Base-by-base conservation (phyloP, 2,329 filamentous ascomycete species). In the Ophiocordyceps robertsii region DNA sequence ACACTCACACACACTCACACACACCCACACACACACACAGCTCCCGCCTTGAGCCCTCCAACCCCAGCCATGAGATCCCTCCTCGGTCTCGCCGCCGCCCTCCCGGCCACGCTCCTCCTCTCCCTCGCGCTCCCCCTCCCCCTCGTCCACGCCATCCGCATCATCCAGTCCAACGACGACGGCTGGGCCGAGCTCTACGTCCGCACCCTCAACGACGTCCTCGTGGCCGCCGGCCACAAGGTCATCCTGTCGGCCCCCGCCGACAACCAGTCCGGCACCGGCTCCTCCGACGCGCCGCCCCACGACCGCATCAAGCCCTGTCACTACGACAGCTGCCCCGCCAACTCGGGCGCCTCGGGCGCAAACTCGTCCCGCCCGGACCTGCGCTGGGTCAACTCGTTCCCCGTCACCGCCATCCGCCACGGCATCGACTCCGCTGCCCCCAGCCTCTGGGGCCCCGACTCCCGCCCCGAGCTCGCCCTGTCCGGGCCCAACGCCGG, bases 311-410 rank as follows among this genome's bases (percentile, higher is more conserved):
- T 56, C 3, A 45, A 60, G 0, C 55, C 74, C 1, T 86, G 82
- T 54, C 60, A 80, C 46, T 83, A 72, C 59, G 54, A 72, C 54
- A 78, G 72, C 53, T 86, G 82, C 53, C 65, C 75, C 0, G 60
- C 68, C 10, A 65, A 68, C 49, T 75, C 70, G 51, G 70, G 72
- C 2, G 62, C 77, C 2, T 65, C 67, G 14, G 80, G 80, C 33
- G 57, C 60, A 49, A 81, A 84, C 52, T 58, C 63, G 10, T 70
- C 70, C 0, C 65, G 73, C 45, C 65, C 73, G 0, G 70, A 73
- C 6, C 67, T 83, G 38, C 80, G 83, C 66, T 85, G 81, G 67
- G 80, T 85, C 45, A 85, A 85, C 63, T 80, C 76, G 0, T 83
- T 66, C 59, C 80, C 81, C 0, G 75, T 76, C 2, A 84, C 80